These are phyloP conservation scores for Friedmanniomyces simplex DNA, from an alignment of 495 filamentous ascomycete genomes.

Conservation along the genomic window DNA sequence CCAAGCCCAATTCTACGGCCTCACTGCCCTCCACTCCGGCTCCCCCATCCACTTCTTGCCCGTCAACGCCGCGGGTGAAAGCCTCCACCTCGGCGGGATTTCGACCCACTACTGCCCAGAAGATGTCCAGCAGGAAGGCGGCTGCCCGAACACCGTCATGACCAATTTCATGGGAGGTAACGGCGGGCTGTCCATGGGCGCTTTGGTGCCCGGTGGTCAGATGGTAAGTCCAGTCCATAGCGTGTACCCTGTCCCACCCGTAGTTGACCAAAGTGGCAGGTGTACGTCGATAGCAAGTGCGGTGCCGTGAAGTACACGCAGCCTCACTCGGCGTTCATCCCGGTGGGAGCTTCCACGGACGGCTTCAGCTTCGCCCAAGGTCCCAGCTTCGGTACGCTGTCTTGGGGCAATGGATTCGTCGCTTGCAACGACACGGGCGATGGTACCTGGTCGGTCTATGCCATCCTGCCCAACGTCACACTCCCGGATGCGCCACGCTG, in stretches of 20 bases:
- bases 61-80: conserved; percentile 2
- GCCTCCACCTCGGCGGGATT: conserved; percentile 10
- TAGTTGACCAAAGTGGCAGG: not conserved
- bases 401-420: not conserved
- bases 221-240: not conserved
- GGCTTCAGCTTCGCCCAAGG: conserved; percentile 11
- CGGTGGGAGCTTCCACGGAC: conserved; percentile 2
- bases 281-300: conserved; percentile 16
- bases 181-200: conserved; percentile 11
- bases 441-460: conserved; percentile 7
- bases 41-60: conserved; percentile 16
- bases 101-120: conserved; percentile 17
- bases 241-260: too few species aligned
- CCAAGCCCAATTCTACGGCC: conserved; percentile 11
- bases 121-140: not conserved
- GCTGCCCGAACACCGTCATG: not conserved
- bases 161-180: conserved; percentile 11
- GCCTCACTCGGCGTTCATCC: conserved; percentile 13
- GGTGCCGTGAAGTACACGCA: conserved; percentile 21
- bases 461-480: not conserved
- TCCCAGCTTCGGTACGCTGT: not conserved
- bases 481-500: not conserved
- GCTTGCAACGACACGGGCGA: conserved; percentile 2
- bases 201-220: conserved; percentile 21
- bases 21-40: conserved; percentile 13